These are phyloP conservation scores for Suillus sp. DNA, from an alignment of 768 basidiomycete genomes.

Conservation along the genomic window DNA sequence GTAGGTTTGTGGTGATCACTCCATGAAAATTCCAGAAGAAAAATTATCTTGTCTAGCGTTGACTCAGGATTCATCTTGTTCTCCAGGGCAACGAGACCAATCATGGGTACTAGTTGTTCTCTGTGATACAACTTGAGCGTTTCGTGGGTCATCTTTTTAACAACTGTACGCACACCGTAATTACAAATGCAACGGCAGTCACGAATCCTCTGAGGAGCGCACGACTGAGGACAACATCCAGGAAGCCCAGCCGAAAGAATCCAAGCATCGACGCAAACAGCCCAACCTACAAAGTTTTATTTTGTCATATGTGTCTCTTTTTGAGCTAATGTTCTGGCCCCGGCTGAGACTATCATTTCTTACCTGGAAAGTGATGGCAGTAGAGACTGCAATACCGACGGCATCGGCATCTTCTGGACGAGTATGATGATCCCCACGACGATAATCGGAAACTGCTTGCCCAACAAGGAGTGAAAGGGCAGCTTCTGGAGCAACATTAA, in stretches of 20 bases:
- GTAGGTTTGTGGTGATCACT: conserved; percentile 66
- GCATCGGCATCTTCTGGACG: conserved; percentile 44
- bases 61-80: conserved; percentile 59
- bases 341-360: conserved; percentile 37
- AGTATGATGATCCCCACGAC: conserved; percentile 51
- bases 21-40: conserved; percentile 64
- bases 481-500: conserved; percentile 88
- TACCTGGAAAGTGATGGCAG: conserved; percentile 85
- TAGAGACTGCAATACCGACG: conserved; percentile 68
- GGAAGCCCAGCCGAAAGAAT: conserved; percentile 86
- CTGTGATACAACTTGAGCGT: conserved; percentile 36
- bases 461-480: conserved; percentile 85
- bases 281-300: conserved; percentile 57
- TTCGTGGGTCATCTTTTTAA: conserved; percentile 8
- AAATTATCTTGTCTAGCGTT: conserved; percentile 76
- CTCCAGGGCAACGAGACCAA: conserved; percentile 68
- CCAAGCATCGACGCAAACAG: conserved; percentile 85
- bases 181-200: conserved; percentile 81
- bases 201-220: conserved; percentile 88
- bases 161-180: conserved; percentile 63
- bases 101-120: conserved; percentile 88
- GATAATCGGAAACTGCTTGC: conserved; percentile 75
- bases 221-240: conserved; percentile 90
- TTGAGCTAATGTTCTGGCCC: background rate
- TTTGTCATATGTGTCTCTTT: background rate